Conservation (phyloP, 2,329 filamentous ascomycete genomes). For the Bipolaris sorokiniana region DNA sequence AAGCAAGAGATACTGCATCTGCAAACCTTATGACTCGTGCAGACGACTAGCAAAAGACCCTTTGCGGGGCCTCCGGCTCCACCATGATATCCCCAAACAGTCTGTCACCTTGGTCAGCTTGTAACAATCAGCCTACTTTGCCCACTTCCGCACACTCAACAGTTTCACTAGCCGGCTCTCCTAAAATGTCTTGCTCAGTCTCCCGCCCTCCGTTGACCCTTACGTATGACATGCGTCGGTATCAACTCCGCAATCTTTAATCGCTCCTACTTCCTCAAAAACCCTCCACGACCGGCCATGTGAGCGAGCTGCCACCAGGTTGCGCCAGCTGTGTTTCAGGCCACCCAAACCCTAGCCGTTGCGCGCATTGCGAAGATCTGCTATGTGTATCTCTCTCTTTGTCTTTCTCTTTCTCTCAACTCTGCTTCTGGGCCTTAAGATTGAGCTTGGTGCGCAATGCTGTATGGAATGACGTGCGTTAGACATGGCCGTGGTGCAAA, state of each 20-base stretch:
- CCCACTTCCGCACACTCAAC: slow-evolving; percentile 10
- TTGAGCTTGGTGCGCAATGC: slow-evolving; percentile 6
- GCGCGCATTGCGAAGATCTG: slow-evolving; percentile 1
- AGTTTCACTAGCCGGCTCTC: slow-evolving; percentile 27
- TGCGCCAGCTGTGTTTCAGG: slow-evolving; percentile 17
- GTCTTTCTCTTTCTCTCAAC: not conserved
- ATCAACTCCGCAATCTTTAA: slow-evolving; percentile 10
- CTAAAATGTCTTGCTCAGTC: slow-evolving; percentile 13
- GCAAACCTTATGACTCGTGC: slow-evolving; percentile 9
- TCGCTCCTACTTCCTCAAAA: slow-evolving; percentile 8
- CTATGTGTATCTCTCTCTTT: too few species aligned
- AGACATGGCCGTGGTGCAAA: slow-evolving; percentile 7
- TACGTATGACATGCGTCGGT: slow-evolving; percentile 18
- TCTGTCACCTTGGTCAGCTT: slow-evolving; percentile 10
- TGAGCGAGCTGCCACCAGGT: slow-evolving; percentile 7
- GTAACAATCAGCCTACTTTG: slow-evolving; percentile 6
- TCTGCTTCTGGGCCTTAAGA: not conserved
- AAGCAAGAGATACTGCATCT: slow-evolving; percentile 4
- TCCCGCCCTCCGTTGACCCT: not conserved
- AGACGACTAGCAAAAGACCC: slow-evolving; percentile 5
- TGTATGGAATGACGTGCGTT: slow-evolving; percentile 14
- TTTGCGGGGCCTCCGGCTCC: not conserved
- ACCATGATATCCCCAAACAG: slow-evolving; percentile 5
- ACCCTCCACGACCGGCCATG: slow-evolving; percentile 1
- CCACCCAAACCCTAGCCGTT: slow-evolving; percentile 4